Percentiles rank a stretch among this genome's conserved stretches.
These are phyloP conservation scores for Collybia sordida DNA, from an alignment of 768 basidiomycete species.

Conservation along the genomic window DNA sequence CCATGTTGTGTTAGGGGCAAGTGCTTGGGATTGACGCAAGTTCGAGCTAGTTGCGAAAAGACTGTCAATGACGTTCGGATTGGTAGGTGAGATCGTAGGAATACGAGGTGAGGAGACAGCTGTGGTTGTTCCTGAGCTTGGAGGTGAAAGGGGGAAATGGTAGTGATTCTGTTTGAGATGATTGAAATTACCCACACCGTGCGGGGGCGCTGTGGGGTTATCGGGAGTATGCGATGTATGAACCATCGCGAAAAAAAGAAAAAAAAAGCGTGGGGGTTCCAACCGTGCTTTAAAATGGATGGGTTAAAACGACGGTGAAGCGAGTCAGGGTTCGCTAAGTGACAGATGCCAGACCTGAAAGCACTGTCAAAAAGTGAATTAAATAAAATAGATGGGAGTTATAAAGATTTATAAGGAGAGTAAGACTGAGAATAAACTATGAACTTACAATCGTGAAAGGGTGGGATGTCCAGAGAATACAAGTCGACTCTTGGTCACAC, in stretches of 20 bases:
- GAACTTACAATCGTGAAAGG: background rate
- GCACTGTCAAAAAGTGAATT: background rate
- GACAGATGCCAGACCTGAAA: conserved; percentile 19
- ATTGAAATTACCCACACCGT: conserved; percentile 14
- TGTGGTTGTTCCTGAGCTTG: conserved; percentile 41
- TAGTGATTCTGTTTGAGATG: conserved; percentile 24
- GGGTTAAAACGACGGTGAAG: too few species aligned
- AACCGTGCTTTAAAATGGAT: too few species aligned
- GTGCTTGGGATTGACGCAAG: conserved; percentile 27
- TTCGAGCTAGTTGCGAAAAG: conserved; percentile 5
- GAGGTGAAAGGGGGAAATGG: conserved; percentile 47
- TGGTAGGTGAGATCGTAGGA: conserved; percentile 20
- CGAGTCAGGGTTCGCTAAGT: conserved; percentile 22
- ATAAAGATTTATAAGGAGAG: too few species aligned
- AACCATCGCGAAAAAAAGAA: background rate
- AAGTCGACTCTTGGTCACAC: conserved; percentile 1
- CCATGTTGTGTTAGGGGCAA: conserved; percentile 19
- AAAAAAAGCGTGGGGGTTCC: too few species aligned
- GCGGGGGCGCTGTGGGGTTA: conserved; percentile 5
- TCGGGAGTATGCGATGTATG: conserved; percentile 14
- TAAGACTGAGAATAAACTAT: too few species aligned
- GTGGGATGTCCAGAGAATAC: conserved; percentile 1
- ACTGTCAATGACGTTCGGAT: conserved; percentile 23
- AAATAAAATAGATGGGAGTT: too few species aligned
- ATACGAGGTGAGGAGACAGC: conserved; percentile 38